Evolutionary conservation across 2,329 filamentous ascomycete genomes (phyloP), one percentile per base, ranked within the genome.

Genomic region (Fusarium odoratissimum): DNA sequence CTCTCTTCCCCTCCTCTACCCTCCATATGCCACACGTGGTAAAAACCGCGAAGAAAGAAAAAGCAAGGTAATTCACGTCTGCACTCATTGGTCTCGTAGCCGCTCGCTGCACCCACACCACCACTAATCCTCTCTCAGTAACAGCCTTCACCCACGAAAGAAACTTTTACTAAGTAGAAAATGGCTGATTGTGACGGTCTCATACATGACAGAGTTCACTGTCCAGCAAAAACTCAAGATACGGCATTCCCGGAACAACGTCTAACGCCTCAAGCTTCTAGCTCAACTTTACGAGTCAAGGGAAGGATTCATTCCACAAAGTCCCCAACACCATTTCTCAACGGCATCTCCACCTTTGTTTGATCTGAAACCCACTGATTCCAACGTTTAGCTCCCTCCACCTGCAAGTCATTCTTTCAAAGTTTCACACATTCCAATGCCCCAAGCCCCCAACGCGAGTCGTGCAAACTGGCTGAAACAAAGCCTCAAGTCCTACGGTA

Each of bases 41-140:
- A 63, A 41, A 54, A 42, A 16, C 49, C 21, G 51, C 37, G 51
- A 51, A 52, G 30, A 59, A n/a, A 16, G n/a, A 13, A 21, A 51
- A 59, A 52, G 42, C 57, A 60, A 33, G 58, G 37, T 25, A 55
- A 23, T 57, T 52, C 52, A 64, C 49, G 28, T 51, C 25, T 25
- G 42, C 48, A 56, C 19, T 57, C 61, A 76, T 76, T 76, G 75
- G 72, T 54, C 60, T 75, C 56, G 48, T 74, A 76, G 75, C 65
- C 75, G 75, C 75, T 75, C 52, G 56, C 58, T 69, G 70, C 66
- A 68, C 59, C 59, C 62, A 72, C 74, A 72, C 74, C 74, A 63
- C 55, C 60, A 51, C 58, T 38, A 63, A 45, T 35, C 55, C 44
- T n/a, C 25, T 54, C 59, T 52, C 11, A 35, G 42, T 28, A 63